Conservation (phyloP, 2,329 filamentous ascomycete genomes). For the Cytospora paraplurivora region DNA sequence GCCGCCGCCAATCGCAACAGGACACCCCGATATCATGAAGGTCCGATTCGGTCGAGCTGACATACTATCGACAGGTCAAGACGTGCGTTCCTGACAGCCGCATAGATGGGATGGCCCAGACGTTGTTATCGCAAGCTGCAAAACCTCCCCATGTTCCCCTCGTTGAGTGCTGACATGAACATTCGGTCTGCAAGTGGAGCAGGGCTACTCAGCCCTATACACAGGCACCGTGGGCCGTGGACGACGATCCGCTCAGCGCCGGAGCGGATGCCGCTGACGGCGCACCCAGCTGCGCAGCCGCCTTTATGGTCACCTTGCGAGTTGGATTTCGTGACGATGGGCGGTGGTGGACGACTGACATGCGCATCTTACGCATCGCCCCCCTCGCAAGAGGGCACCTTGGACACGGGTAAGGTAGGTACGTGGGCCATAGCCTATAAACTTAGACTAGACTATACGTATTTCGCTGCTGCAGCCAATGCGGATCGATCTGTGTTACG, state of each 20-base stretch:
- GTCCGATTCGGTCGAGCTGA: not conserved
- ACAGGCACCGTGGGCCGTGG: slow-evolving; percentile 18
- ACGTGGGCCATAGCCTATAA: no score
- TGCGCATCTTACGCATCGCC: not conserved
- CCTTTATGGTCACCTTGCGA: slow-evolving; percentile 7
- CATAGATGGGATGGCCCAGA: not conserved
- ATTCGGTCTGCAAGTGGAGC: slow-evolving; percentile 16
- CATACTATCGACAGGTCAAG: not conserved
- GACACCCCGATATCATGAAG: not conserved
- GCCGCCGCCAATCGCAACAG: not conserved
- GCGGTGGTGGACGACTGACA: not conserved
- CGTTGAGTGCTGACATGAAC: slow-evolving; percentile 16
- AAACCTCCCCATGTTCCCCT: no score
- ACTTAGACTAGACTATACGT: no score
- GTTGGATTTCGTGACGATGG: slow-evolving; percentile 2
- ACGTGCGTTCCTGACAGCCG: not conserved
- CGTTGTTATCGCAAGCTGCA: not conserved
- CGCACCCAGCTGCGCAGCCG: slow-evolving; percentile 6
- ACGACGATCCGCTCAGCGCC: slow-evolving; percentile 18
- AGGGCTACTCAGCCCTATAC: slow-evolving; percentile 26
- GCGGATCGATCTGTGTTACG: no score
- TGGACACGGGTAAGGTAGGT: not conserved
- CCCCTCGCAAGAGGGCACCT: not conserved
- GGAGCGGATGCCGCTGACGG: slow-evolving; percentile 10
- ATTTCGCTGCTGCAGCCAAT: no score